Evolutionary conservation across 371 early-diverging fungal species (phyloP).

Genomic region (Mortierella sp.): DNA sequence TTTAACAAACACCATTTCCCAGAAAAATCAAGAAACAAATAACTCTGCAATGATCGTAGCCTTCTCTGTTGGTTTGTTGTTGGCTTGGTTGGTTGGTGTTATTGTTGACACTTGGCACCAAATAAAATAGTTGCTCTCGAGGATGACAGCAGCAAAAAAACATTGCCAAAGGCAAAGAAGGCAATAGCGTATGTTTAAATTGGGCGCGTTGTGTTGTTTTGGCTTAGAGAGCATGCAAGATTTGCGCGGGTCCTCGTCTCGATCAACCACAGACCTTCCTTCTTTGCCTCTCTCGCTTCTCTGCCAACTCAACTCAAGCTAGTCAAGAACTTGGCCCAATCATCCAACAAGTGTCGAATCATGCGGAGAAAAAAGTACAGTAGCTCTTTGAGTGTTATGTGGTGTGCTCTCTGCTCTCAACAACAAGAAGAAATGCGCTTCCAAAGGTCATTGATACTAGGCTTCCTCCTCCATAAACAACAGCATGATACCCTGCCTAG

Average conservation of each 20-base stretch:
- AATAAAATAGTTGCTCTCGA: background rate
- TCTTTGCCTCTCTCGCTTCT: background rate
- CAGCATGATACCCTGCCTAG: constrained; percentile 7
- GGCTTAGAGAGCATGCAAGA: background rate
- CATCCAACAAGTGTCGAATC: background rate
- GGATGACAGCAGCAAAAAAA: too few relatives aligned
- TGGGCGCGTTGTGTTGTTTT: background rate
- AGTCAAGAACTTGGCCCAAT: background rate
- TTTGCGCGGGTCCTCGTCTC: constrained; percentile 5
- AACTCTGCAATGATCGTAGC: too few relatives aligned
- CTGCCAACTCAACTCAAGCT: too few relatives aligned
- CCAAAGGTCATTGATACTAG: background rate
- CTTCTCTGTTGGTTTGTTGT: background rate
- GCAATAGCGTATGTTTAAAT: background rate
- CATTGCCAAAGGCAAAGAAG: background rate
- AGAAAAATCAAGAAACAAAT: too few relatives aligned
- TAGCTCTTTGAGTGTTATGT: background rate
- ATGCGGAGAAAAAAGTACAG: constrained; percentile 1
- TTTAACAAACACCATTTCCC: background rate
- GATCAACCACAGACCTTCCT: constrained; percentile 1
- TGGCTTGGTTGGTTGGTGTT: background rate
- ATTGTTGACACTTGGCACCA: background rate
- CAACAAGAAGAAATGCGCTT: background rate
- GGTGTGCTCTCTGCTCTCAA: background rate
- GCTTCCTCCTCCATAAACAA: background rate